phyloP scores from a whole-genome alignment of 2,329 filamentous ascomycete genomes.

The Xylaria sp. region DNA sequence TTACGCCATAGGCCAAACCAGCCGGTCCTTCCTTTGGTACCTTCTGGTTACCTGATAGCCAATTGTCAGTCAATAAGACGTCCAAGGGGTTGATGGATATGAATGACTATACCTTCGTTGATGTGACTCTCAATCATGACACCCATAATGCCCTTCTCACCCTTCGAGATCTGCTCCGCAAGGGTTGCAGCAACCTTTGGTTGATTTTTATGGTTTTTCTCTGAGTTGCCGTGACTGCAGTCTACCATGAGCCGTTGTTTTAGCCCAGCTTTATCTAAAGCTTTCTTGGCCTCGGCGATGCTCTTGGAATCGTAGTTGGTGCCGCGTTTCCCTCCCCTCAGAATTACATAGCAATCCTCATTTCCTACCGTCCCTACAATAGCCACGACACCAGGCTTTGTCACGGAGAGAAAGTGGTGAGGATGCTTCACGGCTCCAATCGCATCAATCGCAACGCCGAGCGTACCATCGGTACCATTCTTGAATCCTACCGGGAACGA shows the following conservation, averaged over 20 bases:
- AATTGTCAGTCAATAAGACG: slow-evolving; percentile 45
- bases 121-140: slow-evolving; percentile 99
- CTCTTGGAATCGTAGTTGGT: slow-evolving; percentile 92
- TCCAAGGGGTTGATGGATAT: neutral
- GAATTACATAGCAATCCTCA: slow-evolving; percentile 96
- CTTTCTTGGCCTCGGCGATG: slow-evolving; percentile 84
- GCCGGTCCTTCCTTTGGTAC: slow-evolving; percentile 86
- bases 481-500: slow-evolving; percentile 99
- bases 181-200: slow-evolving; percentile 87
- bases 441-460: slow-evolving; percentile 92
- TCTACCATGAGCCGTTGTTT: slow-evolving; percentile 91
- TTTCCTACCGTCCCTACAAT: slow-evolving; percentile 96
- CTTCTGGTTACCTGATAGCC: slow-evolving; percentile 79
- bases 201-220: slow-evolving; percentile 98
- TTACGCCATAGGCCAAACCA: slow-evolving; percentile 91
- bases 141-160: slow-evolving; percentile 90
- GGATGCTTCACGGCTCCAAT: slow-evolving; percentile 92
- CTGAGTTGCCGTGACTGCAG: slow-evolving; percentile 95
- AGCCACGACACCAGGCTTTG: slow-evolving; percentile 93
- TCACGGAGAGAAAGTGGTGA: slow-evolving; percentile 97
- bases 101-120: slow-evolving; percentile 76
- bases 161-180: slow-evolving; percentile 84
- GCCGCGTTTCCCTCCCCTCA: slow-evolving; percentile 90
- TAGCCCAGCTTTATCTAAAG: slow-evolving; percentile 79
- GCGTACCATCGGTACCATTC: slow-evolving; percentile 94